Evolutionary conservation across 106 monocot species (phyloP), one percentile per base, ranked within the genome.

Genomic region (Acanthochlamys bracteata): DNA sequence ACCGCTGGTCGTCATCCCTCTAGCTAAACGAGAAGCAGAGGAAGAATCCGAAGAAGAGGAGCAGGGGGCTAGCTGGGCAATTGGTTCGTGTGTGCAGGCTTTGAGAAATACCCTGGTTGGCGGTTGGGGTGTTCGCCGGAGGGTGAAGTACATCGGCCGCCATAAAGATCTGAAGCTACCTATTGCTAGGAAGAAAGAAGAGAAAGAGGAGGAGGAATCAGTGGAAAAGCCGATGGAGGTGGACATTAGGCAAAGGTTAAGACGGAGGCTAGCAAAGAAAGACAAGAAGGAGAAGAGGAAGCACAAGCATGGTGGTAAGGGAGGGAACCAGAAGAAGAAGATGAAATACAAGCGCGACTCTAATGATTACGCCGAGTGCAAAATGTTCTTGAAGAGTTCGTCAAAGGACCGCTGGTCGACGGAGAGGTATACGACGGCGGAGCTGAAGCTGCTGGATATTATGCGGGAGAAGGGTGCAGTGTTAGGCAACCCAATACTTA

Each of bases 391-490:
- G 24, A 53, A 42, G 60, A 62, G 74, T 33, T 33, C 33, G 17
- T 55, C 25, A 7, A 82, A 70, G 67, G 83, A 82, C 24, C 63
- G 93, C 25, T 93, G 93, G 93, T 89, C 93, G 2, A 14, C 66
- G 27, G 88, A 82, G 66, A 81, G 88, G 69, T 89, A 89, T 64
- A 69, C 67, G 46, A 63, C 85, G 23, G 85, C 98, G 53, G 91
- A 92, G 85, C 57, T 76, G 71, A 86, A 79, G 74, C 75, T 99
- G 42, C 45, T 99, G 24, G 79, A 82, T 23, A 92, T 99, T 42
- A 89, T 92, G 92, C 67, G 62, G 66, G 67, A 62, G 66, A 83
- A 81, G 62, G 76, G 77, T 0, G 98, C 98, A 0, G 53, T 53
- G 58, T 45, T 85, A 7, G 85, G 83, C 10, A 81, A 53, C 20